phyloP scores from a whole-genome alignment of 768 basidiomycete genomes.

The Mrakia frigida region DNA sequence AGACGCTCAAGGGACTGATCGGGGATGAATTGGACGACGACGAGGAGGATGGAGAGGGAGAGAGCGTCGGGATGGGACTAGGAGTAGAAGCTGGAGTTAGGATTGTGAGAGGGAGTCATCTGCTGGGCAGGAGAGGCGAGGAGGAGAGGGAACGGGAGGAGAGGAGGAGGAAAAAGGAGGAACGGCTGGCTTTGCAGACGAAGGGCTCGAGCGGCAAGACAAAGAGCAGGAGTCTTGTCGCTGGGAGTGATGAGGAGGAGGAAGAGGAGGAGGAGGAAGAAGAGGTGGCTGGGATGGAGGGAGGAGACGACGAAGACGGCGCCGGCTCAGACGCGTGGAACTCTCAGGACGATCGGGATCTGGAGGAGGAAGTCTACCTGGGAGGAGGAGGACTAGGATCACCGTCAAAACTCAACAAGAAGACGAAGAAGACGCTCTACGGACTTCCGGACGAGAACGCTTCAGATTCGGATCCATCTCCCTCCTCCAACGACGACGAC shows the following conservation, averaged over 20 bases:
- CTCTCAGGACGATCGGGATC: background rate
- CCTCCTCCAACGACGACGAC: background rate
- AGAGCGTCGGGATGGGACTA: background rate
- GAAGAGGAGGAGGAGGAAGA: background rate
- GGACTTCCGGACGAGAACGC: slow-evolving; percentile 16
- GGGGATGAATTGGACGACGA: background rate
- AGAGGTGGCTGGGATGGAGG: no score
- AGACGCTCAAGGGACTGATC: slow-evolving; percentile 9
- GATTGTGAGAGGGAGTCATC: background rate
- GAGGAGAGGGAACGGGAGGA: background rate
- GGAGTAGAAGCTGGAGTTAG: background rate
- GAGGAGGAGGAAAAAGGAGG: background rate
- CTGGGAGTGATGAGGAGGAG: background rate
- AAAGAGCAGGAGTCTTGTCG: background rate
- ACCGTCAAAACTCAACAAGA: background rate
- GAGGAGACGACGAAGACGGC: background rate
- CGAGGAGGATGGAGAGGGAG: background rate
- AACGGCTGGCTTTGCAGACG: no score
- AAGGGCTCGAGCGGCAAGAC: background rate
- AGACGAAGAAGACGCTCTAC: slow-evolving; percentile 20
- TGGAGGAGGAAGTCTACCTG: no score
- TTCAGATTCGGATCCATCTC: background rate
- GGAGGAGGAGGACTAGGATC: background rate
- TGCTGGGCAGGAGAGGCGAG: background rate
- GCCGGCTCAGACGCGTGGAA: background rate